Percentiles rank a stretch among this genome's conserved stretches.
Conservation (phyloP, 192 early-diverging fungal genomes). For the Oehlia diaphana region DNA sequence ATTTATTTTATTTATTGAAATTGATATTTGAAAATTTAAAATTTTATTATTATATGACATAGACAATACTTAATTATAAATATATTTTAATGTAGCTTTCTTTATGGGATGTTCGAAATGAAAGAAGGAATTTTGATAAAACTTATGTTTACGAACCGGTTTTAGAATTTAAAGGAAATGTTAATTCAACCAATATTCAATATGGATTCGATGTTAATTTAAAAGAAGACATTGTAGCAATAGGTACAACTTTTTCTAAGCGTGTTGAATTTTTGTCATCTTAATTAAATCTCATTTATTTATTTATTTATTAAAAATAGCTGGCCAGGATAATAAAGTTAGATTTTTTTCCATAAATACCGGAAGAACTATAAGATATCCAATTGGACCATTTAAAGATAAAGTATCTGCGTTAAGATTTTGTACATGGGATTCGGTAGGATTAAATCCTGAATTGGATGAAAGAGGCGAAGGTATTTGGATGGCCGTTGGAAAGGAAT, state of each 20-base stretch:
- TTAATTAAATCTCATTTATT: background rate
- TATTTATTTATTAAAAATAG: background rate
- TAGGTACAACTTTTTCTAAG: background rate
- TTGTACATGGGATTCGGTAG: background rate
- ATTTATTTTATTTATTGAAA: background rate
- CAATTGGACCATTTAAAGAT: slow-evolving; percentile 23
- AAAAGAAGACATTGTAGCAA: slow-evolving; percentile 3
- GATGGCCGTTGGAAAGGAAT: background rate
- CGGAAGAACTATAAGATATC: background rate
- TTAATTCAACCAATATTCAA: slow-evolving; percentile 3
- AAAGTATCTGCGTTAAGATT: background rate
- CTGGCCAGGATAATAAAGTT: slow-evolving; percentile 18
- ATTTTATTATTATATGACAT: no score
- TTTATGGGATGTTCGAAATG: slow-evolving; percentile 22
- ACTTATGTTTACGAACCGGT: background rate
- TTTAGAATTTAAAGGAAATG: slow-evolving; percentile 9
- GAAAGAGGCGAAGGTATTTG: slow-evolving; percentile 11
- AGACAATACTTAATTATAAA: background rate
- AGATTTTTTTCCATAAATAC: slow-evolving; percentile 11
- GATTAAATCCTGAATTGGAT: background rate
- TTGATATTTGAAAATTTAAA: background rate
- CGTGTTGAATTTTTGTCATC: no score
- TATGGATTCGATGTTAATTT: slow-evolving; percentile 18
- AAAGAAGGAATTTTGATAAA: background rate
- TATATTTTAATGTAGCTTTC: background rate